phyloP scores from a whole-genome alignment of 345 rosid genomes.

The Citrus sp. region DNA sequence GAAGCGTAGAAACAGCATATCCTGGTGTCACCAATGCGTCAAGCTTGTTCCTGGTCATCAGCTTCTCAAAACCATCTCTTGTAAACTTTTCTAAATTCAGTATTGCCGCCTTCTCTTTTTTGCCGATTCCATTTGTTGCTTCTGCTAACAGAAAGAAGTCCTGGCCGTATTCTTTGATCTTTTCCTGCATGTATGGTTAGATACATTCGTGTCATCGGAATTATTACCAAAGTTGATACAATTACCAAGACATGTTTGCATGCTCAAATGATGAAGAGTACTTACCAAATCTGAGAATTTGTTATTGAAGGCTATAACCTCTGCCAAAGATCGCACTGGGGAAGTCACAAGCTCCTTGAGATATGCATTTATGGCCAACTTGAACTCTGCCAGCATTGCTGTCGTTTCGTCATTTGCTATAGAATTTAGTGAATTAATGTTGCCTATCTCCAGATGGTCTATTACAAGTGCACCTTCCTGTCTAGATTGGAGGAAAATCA shows the following conservation, averaged over 20 bases:
- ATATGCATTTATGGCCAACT: constrained; percentile 45
- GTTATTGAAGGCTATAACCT: constrained; percentile 51
- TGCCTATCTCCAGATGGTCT: constrained; percentile 21
- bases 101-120: constrained; percentile 20
- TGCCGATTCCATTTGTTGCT: constrained; percentile 24
- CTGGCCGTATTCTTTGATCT: constrained; percentile 31
- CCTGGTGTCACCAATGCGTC: constrained; percentile 38
- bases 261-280: neutral
- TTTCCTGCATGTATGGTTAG: constrained; percentile 22
- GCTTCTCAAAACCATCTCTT: constrained; percentile 47
- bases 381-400: constrained; percentile 51
- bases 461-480: constrained; percentile 31
- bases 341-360: constrained; percentile 34
- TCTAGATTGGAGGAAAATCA: constrained; percentile 13
- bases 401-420: neutral
- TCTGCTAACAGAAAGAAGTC: constrained; percentile 10
- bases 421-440: neutral
- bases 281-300: constrained; percentile 40
- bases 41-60: constrained; percentile 42
- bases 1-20: too few species aligned
- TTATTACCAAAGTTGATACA: neutral
- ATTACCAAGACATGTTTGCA: neutral
- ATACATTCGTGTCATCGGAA: too few species aligned
- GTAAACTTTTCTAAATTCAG: constrained; percentile 28
- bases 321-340: constrained; percentile 55